Evolutionary conservation across 2,329 filamentous ascomycete species (phyloP), one percentile per base, ranked within the genome.

Genomic region (Aspergillus sergii): DNA sequence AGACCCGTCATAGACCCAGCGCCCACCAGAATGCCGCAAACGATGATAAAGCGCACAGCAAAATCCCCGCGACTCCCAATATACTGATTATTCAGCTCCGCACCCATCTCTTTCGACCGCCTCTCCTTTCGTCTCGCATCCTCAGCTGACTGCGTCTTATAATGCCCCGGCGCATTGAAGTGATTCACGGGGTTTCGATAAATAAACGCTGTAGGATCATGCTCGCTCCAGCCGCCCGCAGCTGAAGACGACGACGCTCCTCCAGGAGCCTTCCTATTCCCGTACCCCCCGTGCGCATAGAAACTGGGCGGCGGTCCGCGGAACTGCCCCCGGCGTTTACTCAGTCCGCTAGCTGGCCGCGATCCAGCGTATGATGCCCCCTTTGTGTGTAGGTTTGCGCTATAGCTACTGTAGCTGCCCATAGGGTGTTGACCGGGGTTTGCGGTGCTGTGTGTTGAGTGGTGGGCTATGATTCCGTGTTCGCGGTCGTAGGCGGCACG

Each of bases 241-340:
- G 61, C 46, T 26, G 63, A 63, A 43, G 34, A 43, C 19, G 64
- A 64, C 11, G 66, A 63, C 9, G 60, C 55, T 23, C 66, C 64
- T 16, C 63, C 57, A 16, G 66, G 54, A 26, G 48, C 43, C 55
- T 51, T 58, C 30, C 58, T 80, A 60, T 56, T 76, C 55, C 91
- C 92, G 85, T 93, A 96, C 3, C 91, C 92, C 5, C 93, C 93
- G 65, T 85, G 89, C 21, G 89, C 86, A 78, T 93, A 97, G 81
- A 97, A 98, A 67, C 88, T 92, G 0, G 94, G 94, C 57, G 95
- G 94, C 4, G 95, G 94, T 0, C 94, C 94, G 23, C 86, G 87
- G 78, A 96, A 97, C 5, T 89, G 84, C 2, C 88, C 87, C 3
- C 92, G 84, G 28, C 94, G 86, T 46, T 90, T 86, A 75, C 89